Conservation (phyloP, 1,284 basidiomycete species). For the Austroboletus rostrupii region DNA sequence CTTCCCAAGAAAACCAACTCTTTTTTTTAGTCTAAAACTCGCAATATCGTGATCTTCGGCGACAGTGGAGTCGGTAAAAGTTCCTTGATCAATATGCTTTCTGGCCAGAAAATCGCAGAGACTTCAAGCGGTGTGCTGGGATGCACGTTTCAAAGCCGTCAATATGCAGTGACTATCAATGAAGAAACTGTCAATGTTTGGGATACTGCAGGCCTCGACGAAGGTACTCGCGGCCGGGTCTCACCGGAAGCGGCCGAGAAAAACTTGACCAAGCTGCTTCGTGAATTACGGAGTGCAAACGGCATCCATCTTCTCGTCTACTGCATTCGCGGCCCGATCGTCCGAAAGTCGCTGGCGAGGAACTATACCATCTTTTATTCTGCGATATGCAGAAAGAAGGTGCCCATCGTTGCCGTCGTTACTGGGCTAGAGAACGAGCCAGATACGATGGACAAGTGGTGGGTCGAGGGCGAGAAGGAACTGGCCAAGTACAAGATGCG, state of each 20-base stretch:
- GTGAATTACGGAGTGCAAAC: constrained; percentile 21
- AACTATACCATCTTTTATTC: constrained; percentile 32
- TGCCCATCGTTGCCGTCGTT: constrained; percentile 31
- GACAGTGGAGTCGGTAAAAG: constrained; percentile 34
- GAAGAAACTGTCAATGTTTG: constrained; percentile 24
- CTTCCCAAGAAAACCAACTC: neutral
- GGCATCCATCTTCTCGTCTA: constrained; percentile 33
- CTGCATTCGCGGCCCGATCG: constrained; percentile 29
- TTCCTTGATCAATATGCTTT: constrained; percentile 29
- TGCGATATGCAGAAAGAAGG: constrained; percentile 26
- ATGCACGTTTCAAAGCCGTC: constrained; percentile 27
- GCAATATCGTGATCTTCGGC: constrained; percentile 28
- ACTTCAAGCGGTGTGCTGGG: constrained; percentile 27
- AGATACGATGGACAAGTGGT: constrained; percentile 33
- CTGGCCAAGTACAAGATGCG: constrained; percentile 24
- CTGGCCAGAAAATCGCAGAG: constrained; percentile 20
- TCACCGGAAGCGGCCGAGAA: constrained; percentile 23
- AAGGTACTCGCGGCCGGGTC: constrained; percentile 25
- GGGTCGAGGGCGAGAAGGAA: constrained; percentile 26
- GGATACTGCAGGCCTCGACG: constrained; percentile 30
- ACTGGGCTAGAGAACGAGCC: constrained; percentile 32
- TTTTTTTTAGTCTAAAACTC: constrained; percentile 7
- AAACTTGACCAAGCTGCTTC: constrained; percentile 23
- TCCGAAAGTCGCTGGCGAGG: constrained; percentile 23
- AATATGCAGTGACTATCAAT: constrained; percentile 15